Conservation (phyloP, 208 protist genomes). For the Balamuthia mandrillaris region DNA sequence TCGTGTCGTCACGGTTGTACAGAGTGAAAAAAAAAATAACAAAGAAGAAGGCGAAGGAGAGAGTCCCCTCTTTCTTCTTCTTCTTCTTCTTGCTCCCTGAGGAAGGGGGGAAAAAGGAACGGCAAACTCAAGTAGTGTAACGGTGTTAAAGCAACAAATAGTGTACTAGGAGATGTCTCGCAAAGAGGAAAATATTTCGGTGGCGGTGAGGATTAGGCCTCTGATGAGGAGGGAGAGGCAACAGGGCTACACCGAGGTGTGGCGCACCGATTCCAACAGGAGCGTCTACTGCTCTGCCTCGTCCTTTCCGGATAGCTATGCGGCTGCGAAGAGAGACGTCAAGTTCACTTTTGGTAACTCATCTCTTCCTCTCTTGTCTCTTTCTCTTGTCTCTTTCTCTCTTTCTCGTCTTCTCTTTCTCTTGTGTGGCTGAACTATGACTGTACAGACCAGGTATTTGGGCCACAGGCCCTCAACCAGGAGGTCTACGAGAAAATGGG, state of each 20-base stretch:
- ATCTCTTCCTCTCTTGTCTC: neutral
- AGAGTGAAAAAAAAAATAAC: too few species aligned
- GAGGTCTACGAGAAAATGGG: neutral
- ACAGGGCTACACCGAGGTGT: neutral
- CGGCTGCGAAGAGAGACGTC: neutral
- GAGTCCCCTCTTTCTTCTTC: neutral
- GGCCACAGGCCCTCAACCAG: neutral
- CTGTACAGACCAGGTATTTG: neutral
- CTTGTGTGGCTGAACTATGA: neutral
- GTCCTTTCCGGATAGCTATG: neutral
- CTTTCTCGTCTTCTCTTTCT: neutral
- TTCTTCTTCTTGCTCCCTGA: too few species aligned
- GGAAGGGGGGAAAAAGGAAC: too few species aligned
- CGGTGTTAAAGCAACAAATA: too few species aligned
- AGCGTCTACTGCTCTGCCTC: neutral
- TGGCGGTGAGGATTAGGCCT: neutral
- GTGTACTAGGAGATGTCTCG: too few species aligned
- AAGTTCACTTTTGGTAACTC: neutral
- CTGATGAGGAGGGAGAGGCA: neutral
- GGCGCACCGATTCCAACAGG: neutral
- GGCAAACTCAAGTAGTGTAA: too few species aligned
- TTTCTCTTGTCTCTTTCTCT: neutral
- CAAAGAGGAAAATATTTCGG: slow-evolving; percentile 10
- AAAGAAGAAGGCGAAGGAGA: too few species aligned
- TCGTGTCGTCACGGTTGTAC: neutral